A percentile compares a stretch with the other conserved stretches of the same genome.
phyloP scores from a whole-genome alignment of 2,329 filamentous ascomycete genomes.

The Ilyonectria destructans region DNA sequence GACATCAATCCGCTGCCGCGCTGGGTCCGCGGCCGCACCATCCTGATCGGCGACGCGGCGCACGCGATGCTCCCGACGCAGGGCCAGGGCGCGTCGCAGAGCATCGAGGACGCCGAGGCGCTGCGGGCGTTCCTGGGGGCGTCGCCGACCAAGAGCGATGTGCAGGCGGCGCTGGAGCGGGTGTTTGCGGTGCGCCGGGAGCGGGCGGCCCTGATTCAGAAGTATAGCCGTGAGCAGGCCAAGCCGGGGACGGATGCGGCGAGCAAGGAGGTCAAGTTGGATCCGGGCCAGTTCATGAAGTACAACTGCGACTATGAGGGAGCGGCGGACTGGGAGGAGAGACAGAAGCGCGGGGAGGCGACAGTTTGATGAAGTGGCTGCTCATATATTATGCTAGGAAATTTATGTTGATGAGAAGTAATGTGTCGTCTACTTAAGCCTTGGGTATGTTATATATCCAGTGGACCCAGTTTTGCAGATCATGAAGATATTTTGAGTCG shows the following conservation, averaged over 20 bases:
- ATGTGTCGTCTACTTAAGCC: no score
- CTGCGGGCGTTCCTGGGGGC: slow-evolving; percentile 13
- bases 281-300: slow-evolving; percentile 42
- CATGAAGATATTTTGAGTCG: background rate
- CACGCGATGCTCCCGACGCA: slow-evolving; percentile 36
- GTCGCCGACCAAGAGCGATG: slow-evolving; percentile 10
- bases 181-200: slow-evolving; percentile 34
- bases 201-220: slow-evolving; percentile 39
- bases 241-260: slow-evolving; percentile 38
- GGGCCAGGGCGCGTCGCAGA: slow-evolving; percentile 33
- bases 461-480: no score
- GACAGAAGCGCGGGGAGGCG: slow-evolving; percentile 26
- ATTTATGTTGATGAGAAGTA: background rate
- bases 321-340: slow-evolving; percentile 40
- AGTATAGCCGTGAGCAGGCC: slow-evolving; percentile 42
- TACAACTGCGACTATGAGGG: slow-evolving; percentile 45
- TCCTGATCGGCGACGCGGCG: slow-evolving; percentile 32
- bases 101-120: slow-evolving; percentile 34
- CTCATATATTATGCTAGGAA: background rate
- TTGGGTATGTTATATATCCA: no score
- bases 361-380: background rate
- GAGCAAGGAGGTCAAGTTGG: slow-evolving; percentile 38
- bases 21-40: slow-evolving; percentile 24
- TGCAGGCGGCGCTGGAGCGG: slow-evolving; percentile 19
- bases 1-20: slow-evolving; percentile 29